Base-by-base conservation (phyloP, 371 early-diverging fungal genomes). In the Scutellospora calospora region DNA sequence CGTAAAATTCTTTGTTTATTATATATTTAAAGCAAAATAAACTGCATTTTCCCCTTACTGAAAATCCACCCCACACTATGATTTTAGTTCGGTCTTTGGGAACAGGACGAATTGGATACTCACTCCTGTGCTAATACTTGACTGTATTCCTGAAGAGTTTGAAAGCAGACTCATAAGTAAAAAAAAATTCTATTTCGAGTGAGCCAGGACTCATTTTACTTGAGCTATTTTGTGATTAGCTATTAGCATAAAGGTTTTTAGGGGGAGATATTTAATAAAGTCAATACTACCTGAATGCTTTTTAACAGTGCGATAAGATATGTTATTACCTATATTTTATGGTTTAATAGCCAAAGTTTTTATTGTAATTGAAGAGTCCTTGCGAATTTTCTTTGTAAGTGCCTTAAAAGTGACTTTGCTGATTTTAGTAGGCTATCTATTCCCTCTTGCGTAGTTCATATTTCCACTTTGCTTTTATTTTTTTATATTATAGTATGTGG, bases 381-480 rank as follows among this genome's bases (percentile, higher is more conserved):
- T 9, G 5, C 51, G 9, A 29, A 75, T 20, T 55, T 75, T 31
- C 27, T 75, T 54, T 5, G 11, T 29, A 18, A 74, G n/a, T 57
- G 14, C 22, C 6, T n/a, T 2, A 14, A 57, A 59, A 1, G 59
- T 35, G 55, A 2, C 14, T 57, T 27, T 31, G 4, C 31, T 75
- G 31, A 75, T 75, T 35, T 74, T 74, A 5, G 29, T 74, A 31
- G 74, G 55, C 11, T 33, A 0, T 2, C 75, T 55, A 75, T 75
- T 75, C 0, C 38, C 35, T 25, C 22, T 45, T 14, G 52, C 72
- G 22, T 72, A 49, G 45, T 72, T 25, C 22, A 49, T 22, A 8
- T 38, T 27, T 12, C 69, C 72, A 4, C 12, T 12, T 72, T 6
- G 33, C 49, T 72, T 72, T 45, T n/a, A 29, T 72, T 72, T 72